Conservation (phyloP, 345 rosid species). For the Cardiospermum halicacabum region DNA sequence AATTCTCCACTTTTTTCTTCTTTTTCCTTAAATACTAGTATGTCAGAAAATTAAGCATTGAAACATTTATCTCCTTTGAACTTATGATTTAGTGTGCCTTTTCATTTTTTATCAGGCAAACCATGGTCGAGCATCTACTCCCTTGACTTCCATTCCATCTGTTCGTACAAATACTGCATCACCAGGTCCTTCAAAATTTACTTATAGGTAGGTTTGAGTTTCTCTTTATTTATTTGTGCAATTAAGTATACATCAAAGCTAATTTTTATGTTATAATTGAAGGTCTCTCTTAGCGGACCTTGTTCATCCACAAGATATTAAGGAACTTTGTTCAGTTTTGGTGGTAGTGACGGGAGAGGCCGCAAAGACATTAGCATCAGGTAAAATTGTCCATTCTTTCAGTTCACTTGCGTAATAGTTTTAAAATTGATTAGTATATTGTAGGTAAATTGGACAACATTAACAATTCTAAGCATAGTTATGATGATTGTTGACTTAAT, state of each 20-base stretch:
- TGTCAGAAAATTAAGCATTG: no score
- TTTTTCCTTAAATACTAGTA: no score
- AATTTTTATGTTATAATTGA: slow-evolving; percentile 29
- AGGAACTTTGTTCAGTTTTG: slow-evolving; percentile 95
- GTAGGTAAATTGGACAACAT: not conserved
- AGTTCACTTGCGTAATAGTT: not conserved
- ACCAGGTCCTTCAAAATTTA: slow-evolving; percentile 56
- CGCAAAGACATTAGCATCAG: slow-evolving; percentile 76
- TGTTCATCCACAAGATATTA: slow-evolving; percentile 83
- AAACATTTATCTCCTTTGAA: not conserved
- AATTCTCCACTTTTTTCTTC: no score
- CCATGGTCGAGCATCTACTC: slow-evolving; percentile 45
- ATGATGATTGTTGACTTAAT: not conserved
- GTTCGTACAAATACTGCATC: slow-evolving; percentile 38
- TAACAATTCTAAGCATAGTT: not conserved
- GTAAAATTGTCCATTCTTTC: slow-evolving; percentile 26
- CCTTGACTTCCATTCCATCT: slow-evolving; percentile 43
- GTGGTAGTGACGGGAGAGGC: slow-evolving; percentile 73
- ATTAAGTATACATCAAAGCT: slow-evolving; percentile 24
- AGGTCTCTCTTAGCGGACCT: slow-evolving; percentile 97
- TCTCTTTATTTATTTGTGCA: not conserved
- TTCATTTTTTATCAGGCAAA: slow-evolving; percentile 44
- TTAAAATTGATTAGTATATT: not conserved
- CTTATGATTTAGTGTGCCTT: slow-evolving; percentile 1
- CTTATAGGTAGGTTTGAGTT: slow-evolving; percentile 60